A percentile compares a stretch with the other conserved stretches of the same genome.
Evolutionary conservation across 106 monocot genomes (phyloP).

Genomic region (Dendrobium huoshanense): DNA sequence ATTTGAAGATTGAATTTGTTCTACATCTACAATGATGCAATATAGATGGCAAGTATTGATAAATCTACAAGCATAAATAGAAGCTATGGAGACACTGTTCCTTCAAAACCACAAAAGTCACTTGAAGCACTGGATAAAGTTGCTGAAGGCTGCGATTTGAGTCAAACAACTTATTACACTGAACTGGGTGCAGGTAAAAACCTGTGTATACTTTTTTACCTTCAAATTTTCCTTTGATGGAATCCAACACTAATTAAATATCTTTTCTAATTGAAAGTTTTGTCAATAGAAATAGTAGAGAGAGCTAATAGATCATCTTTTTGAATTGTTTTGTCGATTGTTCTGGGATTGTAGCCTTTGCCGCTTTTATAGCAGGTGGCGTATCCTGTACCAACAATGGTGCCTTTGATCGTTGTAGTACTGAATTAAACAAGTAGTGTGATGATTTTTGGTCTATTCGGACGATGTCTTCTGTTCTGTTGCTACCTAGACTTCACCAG

Average conservation of each 20-base stretch:
- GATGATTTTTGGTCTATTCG: too few species aligned
- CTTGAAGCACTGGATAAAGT: constrained; percentile 22
- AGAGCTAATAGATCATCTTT: too few species aligned
- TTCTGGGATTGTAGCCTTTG: too few species aligned
- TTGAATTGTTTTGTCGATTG: too few species aligned
- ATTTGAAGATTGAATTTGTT: neutral
- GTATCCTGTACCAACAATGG: too few species aligned
- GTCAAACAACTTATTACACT: constrained; percentile 2
- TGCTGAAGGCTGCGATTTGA: constrained; percentile 22
- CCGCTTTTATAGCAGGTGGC: too few species aligned
- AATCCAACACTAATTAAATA: neutral
- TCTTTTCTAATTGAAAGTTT: neutral
- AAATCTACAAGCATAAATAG: constrained; percentile 24
- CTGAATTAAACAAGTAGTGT: too few species aligned
- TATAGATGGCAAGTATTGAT: constrained; percentile 32
- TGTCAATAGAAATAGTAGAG: too few species aligned
- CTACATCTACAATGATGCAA: neutral
- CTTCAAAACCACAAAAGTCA: constrained; percentile 39
- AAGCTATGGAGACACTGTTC: constrained; percentile 62
- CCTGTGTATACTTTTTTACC: neutral
- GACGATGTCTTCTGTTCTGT: too few species aligned
- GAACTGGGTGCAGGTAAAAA: constrained; percentile 20
- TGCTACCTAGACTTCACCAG: too few species aligned
- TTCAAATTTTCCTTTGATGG: neutral
- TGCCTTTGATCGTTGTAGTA: too few species aligned